These are phyloP conservation scores for Euphorbia tirucalli DNA, from an alignment of 345 rosid genomes.

Conservation along the genomic window DNA sequence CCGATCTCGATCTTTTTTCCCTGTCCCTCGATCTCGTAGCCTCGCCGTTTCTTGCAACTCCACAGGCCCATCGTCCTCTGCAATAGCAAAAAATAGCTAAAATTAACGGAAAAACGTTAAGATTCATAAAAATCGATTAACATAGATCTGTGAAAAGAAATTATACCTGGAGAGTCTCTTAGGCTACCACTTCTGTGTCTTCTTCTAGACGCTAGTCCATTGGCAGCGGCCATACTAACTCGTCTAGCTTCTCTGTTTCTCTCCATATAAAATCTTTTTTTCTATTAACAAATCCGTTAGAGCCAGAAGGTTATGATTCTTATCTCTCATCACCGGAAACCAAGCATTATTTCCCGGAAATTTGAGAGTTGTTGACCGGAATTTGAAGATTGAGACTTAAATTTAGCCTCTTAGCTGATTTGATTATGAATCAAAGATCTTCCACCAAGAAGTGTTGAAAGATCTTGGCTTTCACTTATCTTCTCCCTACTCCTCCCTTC, in stretches of 20 bases:
- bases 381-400: background rate
- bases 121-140: background rate
- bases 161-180: slow-evolving; percentile 86
- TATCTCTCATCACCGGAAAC: slow-evolving; percentile 48
- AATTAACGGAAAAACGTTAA: background rate
- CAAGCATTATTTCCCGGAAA: slow-evolving; percentile 33
- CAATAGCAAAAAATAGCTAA: background rate
- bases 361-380: slow-evolving; percentile 18
- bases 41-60: slow-evolving; percentile 81
- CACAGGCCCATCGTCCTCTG: slow-evolving; percentile 77
- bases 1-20: slow-evolving; percentile 75
- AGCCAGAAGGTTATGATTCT: slow-evolving; percentile 14
- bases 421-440: slow-evolving; percentile 18
- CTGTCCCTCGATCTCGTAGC: slow-evolving; percentile 66
- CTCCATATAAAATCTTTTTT: slow-evolving; percentile 51
- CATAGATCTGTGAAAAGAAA: slow-evolving; percentile 39
- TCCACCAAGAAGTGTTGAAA: slow-evolving; percentile 23
- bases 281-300: slow-evolving; percentile 22
- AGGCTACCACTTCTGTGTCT: slow-evolving; percentile 69
- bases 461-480: slow-evolving; percentile 40
- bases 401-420: slow-evolving; percentile 10
- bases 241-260: slow-evolving; percentile 88
- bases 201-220: slow-evolving; percentile 64
- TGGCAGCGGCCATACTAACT: slow-evolving; percentile 53
- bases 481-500: slow-evolving; percentile 21